These are phyloP conservation scores for Xylona heveae DNA, from an alignment of 495 filamentous ascomycete species.

Conservation along the genomic window DNA sequence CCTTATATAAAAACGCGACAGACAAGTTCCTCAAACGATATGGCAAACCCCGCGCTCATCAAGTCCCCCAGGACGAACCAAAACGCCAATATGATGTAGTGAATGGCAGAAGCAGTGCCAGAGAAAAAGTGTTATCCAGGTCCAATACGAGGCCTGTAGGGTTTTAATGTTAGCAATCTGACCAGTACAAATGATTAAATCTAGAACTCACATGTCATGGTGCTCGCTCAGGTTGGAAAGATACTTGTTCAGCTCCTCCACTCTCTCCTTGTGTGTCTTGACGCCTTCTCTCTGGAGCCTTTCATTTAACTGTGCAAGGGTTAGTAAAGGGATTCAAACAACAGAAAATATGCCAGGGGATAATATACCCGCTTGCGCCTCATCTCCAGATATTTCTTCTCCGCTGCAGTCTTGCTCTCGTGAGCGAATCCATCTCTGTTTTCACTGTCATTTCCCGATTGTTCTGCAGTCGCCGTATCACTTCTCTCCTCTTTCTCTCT, in stretches of 20 bases:
- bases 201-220: conserved; percentile 63
- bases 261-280: conserved; percentile 93
- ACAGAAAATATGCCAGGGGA: conserved; percentile 3
- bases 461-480: neutral
- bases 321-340: neutral
- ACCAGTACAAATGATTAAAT: neutral
- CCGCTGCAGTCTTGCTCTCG: conserved; percentile 59
- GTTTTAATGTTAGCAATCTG: conserved; percentile 4
- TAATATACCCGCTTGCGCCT: conserved; percentile 53
- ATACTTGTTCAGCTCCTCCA: conserved; percentile 90
- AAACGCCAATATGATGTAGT: no score
- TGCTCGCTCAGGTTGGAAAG: conserved; percentile 83
- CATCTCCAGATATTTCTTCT: conserved; percentile 58
- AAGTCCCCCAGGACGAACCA: no score
- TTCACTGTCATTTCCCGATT: no score
- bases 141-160: conserved; percentile 45
- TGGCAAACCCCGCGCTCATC: no score
- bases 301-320: conserved; percentile 32
- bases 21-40: no score
- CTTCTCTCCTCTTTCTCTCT: conserved; percentile 2
- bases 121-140: conserved; percentile 43
- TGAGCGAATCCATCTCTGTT: neutral
- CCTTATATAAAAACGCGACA: no score
- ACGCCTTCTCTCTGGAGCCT: conserved; percentile 60
- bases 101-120: no score